Percentiles rank a stretch among this genome's conserved stretches.
These are phyloP conservation scores for Ogataea degrootiae DNA, from an alignment of 805 yeast genomes.

Conservation along the genomic window DNA sequence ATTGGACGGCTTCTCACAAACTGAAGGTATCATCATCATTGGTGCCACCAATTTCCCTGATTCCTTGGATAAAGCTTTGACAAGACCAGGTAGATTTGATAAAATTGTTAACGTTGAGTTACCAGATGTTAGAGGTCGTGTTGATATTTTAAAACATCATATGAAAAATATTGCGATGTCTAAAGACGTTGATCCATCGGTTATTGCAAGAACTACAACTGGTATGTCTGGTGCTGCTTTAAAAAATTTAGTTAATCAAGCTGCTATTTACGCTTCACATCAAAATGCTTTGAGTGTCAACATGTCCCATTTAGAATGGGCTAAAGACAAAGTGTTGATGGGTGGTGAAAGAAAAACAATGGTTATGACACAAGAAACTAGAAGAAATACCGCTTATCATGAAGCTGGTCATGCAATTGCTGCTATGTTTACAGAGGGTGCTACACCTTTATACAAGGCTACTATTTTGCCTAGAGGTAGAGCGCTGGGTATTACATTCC, in stretches of 20 bases:
- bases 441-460: slow-evolving; percentile 93
- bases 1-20: slow-evolving; percentile 90
- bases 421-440: slow-evolving; percentile 92
- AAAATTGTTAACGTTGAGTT: slow-evolving; percentile 91
- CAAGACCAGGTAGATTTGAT: slow-evolving; percentile 77
- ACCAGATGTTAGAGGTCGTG: slow-evolving; percentile 97
- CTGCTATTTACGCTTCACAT: slow-evolving; percentile 96
- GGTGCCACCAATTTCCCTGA: slow-evolving; percentile 99
- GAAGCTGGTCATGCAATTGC: slow-evolving; percentile 99
- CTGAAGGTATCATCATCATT: slow-evolving; percentile 88
- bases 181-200: slow-evolving; percentile 78
- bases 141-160: slow-evolving; percentile 87
- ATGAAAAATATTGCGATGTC: slow-evolving; percentile 86
- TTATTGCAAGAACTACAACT: slow-evolving; percentile 95
- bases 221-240: slow-evolving; percentile 98
- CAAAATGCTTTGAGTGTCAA: slow-evolving; percentile 85
- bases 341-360: slow-evolving; percentile 97
- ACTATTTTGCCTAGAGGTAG: slow-evolving; percentile 96
- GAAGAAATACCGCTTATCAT: slow-evolving; percentile 93
- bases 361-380: slow-evolving; percentile 94
- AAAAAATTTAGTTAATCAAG: slow-evolving; percentile 94
- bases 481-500: slow-evolving; percentile 95
- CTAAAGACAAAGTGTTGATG: slow-evolving; percentile 94
- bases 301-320: slow-evolving; percentile 96
- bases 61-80: slow-evolving; percentile 90